Percentiles rank a stretch among this genome's conserved stretches.
phyloP scores from a whole-genome alignment of 106 monocot species.

The Phalaenopsis equestris region DNA sequence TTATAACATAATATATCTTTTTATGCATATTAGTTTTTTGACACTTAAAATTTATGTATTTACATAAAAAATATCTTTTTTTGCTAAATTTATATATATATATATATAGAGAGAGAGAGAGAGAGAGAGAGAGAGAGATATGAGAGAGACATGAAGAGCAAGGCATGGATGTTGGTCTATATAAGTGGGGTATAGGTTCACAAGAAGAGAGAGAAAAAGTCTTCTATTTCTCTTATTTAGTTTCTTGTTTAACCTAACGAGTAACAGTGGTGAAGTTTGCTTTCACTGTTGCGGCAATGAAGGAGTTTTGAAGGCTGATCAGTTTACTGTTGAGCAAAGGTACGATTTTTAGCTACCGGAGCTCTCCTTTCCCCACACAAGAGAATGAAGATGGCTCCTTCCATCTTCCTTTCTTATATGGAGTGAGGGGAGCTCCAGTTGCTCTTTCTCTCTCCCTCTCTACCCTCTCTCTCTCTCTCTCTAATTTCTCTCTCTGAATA shows the following conservation, averaged over 20 bases:
- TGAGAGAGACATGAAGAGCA: too few species aligned
- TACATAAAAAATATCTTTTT: too few species aligned
- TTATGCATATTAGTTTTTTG: too few species aligned
- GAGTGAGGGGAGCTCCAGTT: conserved; percentile 5
- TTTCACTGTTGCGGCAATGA: neutral
- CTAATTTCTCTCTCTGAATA: too few species aligned
- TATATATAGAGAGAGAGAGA: neutral
- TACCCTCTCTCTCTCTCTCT: neutral
- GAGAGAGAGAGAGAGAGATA: neutral
- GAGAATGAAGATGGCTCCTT: neutral
- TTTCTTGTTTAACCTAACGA: neutral
- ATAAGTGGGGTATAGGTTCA: neutral
- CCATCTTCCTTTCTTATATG: neutral
- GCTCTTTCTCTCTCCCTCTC: neutral
- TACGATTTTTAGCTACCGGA: neutral
- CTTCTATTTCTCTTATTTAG: neutral
- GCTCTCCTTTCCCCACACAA: neutral
- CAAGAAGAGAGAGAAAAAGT: neutral
- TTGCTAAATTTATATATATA: neutral
- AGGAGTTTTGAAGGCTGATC: neutral
- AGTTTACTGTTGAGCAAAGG: too few species aligned
- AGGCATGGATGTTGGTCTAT: neutral
- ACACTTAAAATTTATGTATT: too few species aligned
- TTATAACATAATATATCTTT: too few species aligned
- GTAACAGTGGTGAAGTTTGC: too few species aligned